Evolutionary conservation across 306 rosid genomes (phyloP), one percentile per base, ranked within the genome.

Genomic region (Dalbergia cochinchinensis): DNA sequence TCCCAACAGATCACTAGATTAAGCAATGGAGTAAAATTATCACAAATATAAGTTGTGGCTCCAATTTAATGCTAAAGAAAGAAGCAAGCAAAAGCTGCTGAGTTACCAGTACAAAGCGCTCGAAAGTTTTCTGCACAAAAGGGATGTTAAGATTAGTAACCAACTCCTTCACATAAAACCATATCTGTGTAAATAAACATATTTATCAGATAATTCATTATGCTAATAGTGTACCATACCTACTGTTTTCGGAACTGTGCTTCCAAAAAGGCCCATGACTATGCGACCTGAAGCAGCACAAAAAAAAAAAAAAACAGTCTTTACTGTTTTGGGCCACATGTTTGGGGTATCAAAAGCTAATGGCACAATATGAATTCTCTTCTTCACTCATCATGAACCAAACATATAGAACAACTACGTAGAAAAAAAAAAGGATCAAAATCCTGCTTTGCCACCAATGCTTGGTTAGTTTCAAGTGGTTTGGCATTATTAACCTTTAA

Each of bases 51-150:
- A 59, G 59, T 20, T 54, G 82, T 70, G 65, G 22, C 69, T 70
- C 74, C 64, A 63, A 41, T 55, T 42, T 11, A 77, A 45, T 3
- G 6, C 59, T 39, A 78, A 74, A 65, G 20, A 77, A 57, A 11
- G 68, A 74, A 73, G 71, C 82, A 53, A 61, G 79, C 18, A 78
- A 57, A 60, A 90, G 86, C 83, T 83, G 86, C 74, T 69, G 79
- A 87, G 86, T 78, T 91, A 91, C 98, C 98, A 1, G 97, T 94
- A 86, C 97, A 91, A 80, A 91, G 98, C 1, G 95, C 95, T 75
- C 95, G 92, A 62, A 94, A 94, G 80, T 94, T 94, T 81, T 79
- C 86, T 91, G 98, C 90, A 89, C 71, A 74, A 78, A 58, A 63
- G 66, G 79, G 63, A 86, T 51, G 33, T 13, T 41, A 53, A 70